Evolutionary conservation across 306 rosid species (phyloP), one percentile per base, ranked within the genome.

Genomic region (Amphicarpaea edgeworthii): DNA sequence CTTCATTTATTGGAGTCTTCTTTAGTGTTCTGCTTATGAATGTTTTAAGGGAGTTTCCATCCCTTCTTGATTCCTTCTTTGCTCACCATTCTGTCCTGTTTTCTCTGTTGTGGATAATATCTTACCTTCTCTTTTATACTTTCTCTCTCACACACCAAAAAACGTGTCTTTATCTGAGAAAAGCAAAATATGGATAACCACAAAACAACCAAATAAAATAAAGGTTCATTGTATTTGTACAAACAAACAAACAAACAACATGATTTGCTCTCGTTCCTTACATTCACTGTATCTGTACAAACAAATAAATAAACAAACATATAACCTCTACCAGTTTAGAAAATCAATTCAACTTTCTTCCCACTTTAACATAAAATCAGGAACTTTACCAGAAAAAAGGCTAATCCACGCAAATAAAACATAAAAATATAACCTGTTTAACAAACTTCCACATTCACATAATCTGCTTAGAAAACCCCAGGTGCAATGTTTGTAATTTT

Each of bases 181-280:
- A 66, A 42, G 61, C 2, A 58, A 55, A 75, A 38, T 68, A 64
- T 20, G 51, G 28, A 34, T 55, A 68, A 55, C 30, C 53, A 32
- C 17, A 59, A 34, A 54, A 50, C 37, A 43, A 32, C 20, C 42
- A 54, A 37, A 62, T 47, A 71, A 71, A 77, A 6, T 8, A 51
- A 34, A 1, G 12, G 64, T 70, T 11, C 54, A 42, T 19, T 26
- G 26, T 43, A 32, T 43, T 8, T n/a, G 34, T 64, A n/a, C 9
- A 45, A 32, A 34, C 46, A 38, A 6, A 51, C 32, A 40, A 51
- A 24, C 3, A 21, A 61, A n/a, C 24, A 45, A 37, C 0, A 47
- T 16, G 70, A 17, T 62, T 42, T 41, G n/a, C 30, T 81, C 49
- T 37, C 68, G 55, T 76, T 30, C 30, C 34, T 2, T 37, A 47